These are phyloP conservation scores for Dalechampia spathulata DNA, from an alignment of 441 rosid genomes.

Conservation along the genomic window DNA sequence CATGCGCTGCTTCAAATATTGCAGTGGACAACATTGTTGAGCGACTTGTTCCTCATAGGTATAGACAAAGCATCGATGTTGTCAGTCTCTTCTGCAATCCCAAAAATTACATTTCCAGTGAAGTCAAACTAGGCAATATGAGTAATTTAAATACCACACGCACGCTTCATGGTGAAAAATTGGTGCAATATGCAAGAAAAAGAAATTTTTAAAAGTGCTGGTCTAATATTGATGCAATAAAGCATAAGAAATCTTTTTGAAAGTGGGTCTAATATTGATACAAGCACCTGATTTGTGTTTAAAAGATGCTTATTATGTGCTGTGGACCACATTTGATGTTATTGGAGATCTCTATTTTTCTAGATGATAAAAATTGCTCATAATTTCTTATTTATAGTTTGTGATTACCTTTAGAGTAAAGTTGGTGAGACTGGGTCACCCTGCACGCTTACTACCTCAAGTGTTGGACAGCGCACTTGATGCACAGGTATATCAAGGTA, in stretches of 20 bases:
- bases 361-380: background rate
- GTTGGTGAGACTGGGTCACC: conserved; percentile 94
- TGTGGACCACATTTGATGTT: background rate
- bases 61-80: background rate
- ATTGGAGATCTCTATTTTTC: background rate
- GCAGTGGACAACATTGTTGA: conserved; percentile 99
- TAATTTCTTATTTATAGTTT: conserved; percentile 4
- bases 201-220: background rate
- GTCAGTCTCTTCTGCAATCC: background rate
- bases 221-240: background rate
- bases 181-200: conserved; percentile 1
- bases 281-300: background rate
- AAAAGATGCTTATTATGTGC: background rate
- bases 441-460: conserved; percentile 93
- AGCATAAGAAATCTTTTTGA: background rate
- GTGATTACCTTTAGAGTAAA: conserved; percentile 43
- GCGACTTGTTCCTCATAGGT: conserved; percentile 90
- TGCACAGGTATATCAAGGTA: conserved; percentile 53
- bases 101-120: background rate
- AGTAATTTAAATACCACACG: background rate
- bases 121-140: background rate
- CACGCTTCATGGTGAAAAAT: background rate
- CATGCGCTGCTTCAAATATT: conserved; percentile 97
- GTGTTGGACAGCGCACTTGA: conserved; percentile 91
- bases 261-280: background rate